These are phyloP conservation scores for Cystobasidium onofrii DNA, from an alignment of 768 basidiomycete species.

Conservation along the genomic window DNA sequence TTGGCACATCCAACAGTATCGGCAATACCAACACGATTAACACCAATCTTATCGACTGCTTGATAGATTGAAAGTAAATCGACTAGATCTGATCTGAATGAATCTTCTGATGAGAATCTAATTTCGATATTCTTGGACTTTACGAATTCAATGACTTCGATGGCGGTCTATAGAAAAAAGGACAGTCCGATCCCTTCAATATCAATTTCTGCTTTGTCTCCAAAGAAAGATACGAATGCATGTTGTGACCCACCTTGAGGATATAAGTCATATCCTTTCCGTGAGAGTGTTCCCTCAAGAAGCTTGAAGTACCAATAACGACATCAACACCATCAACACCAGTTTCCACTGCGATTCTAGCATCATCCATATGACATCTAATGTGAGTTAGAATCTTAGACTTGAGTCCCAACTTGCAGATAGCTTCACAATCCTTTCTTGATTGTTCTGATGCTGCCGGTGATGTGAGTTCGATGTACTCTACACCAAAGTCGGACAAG, in stretches of 20 bases:
- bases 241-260: constrained; percentile 65
- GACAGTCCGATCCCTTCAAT: too few relatives aligned
- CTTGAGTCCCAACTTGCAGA: constrained; percentile 96
- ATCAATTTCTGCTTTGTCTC: too few relatives aligned
- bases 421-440: constrained; percentile 84
- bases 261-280: constrained; percentile 99
- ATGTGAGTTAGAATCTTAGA: constrained; percentile 97
- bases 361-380: constrained; percentile 99
- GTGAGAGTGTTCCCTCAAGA: constrained; percentile 98
- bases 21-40: constrained; percentile 96
- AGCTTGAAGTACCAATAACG: constrained; percentile 97
- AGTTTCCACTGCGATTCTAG: constrained; percentile 93
- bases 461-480: constrained; percentile 98
- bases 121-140: constrained; percentile 99
- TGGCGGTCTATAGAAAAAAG: constrained; percentile 55
- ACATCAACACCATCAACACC: constrained; percentile 98
- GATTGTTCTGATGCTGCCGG: constrained; percentile 97
- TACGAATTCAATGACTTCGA: constrained; percentile 97
- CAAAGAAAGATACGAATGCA: too few relatives aligned
- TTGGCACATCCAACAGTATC: constrained; percentile 99
- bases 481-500: constrained; percentile 96
- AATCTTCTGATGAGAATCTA: constrained; percentile 98
- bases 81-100: constrained; percentile 98
- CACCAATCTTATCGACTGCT: constrained; percentile 98
- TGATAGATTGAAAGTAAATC: constrained; percentile 98